Base-by-base conservation (phyloP, 805 yeast species). In the Saturnispora quitensis region DNA sequence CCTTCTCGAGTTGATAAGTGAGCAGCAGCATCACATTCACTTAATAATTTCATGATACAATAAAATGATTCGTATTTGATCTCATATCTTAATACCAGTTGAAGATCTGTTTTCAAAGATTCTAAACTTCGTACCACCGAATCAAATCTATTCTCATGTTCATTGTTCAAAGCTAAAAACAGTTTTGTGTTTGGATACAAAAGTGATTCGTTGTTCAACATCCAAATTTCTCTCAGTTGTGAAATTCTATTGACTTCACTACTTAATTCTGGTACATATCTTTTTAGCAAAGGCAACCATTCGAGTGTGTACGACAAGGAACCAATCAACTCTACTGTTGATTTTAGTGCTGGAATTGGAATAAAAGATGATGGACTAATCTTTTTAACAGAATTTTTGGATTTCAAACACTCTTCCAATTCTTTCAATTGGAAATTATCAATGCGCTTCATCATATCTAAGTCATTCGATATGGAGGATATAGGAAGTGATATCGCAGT, bases 201-300 rank as follows among this genome's bases (percentile, higher is more conserved):
- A 27, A 13, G 28, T 7, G 46, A 25, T 24, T 40, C 43, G 10
- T 46, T 43, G 44, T 24, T 31, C 18, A 55, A 45, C 24, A 57
- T 58, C 72, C 72, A 68, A 7, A 58, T 53, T 27, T 66, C 66
- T 40, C 60, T 63, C 40, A 66, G 51, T 13, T 55, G 50, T 27
- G 62, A 59, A n/a, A 28, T 15, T 8, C 58, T 51, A 43, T 52
- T 58, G 7, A 58, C 50, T 7, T 53, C 38, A 13, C 40, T 44
- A 43, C 50, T 47, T 5, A 52, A 43, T 38, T 52, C 48, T 4
- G 58, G 56, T 17, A 68, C 63, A 8, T 70, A 72, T 49, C 77
- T 75, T 50, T 77, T 71, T 60, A 82, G 65, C 5, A 61, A 61
- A 0, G 86, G 84, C 43, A 86, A 70, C 86, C 89, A 82, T 17